phyloP scores from a whole-genome alignment of 2,329 filamentous ascomycete species.

The Verruconis gallopava region DNA sequence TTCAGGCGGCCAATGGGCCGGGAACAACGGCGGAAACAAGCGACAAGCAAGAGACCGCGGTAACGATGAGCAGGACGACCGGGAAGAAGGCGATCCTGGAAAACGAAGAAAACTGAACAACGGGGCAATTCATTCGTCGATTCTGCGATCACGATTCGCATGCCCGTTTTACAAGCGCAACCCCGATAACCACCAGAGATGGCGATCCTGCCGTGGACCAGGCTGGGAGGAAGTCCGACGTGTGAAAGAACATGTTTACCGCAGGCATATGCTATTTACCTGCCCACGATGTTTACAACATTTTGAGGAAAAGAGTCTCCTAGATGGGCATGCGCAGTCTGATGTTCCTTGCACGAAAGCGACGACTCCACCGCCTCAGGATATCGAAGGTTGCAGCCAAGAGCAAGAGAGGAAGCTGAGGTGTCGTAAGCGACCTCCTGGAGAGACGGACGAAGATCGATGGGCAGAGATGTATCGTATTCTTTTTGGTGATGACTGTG shows the following conservation, averaged over 20 bases:
- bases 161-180: conserved; percentile 9
- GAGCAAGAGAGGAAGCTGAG: conserved; percentile 7
- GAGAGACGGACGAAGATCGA: conserved; percentile 9
- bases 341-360: conserved; percentile 5
- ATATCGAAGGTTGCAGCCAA: conserved; percentile 8
- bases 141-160: conserved; percentile 6
- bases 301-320: conserved; percentile 3
- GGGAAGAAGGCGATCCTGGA: conserved; percentile 6
- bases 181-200: conserved; percentile 6
- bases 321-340: conserved; percentile 6
- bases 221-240: conserved; percentile 8
- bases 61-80: conserved; percentile 1
- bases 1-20: neutral
- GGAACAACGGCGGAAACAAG: conserved; percentile 1
- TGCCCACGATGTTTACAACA: conserved; percentile 4
- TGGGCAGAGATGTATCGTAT: conserved; percentile 9
- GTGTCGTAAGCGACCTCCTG: conserved; percentile 6
- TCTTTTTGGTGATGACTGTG: conserved; percentile 6
- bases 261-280: conserved; percentile 4
- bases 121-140: conserved; percentile 1
- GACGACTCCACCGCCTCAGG: neutral
- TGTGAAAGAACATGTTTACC: conserved; percentile 9
- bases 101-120: conserved; percentile 7
- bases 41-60: conserved; percentile 3
- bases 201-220: conserved; percentile 8